phyloP scores from a whole-genome alignment of 371 early-diverging fungal genomes.

The Mucor ambiguus region DNA sequence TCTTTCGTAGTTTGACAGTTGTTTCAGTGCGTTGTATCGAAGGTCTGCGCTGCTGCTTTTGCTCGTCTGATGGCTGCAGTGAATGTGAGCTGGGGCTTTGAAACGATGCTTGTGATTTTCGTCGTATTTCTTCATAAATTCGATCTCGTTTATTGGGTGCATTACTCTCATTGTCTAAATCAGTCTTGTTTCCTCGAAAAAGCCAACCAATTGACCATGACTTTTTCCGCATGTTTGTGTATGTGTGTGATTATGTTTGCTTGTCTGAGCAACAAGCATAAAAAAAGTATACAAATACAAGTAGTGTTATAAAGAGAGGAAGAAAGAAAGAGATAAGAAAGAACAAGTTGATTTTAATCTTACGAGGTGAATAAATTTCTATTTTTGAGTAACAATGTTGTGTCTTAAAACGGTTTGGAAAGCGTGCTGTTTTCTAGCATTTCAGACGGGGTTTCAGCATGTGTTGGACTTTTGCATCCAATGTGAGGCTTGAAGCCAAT shows the following conservation, averaged over 20 bases:
- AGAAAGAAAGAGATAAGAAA: not conserved
- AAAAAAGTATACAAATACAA: not conserved
- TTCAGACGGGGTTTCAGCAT: not conserved
- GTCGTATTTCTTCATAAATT: slow-evolving; percentile 6
- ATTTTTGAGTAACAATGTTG: slow-evolving; percentile 6
- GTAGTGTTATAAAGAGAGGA: not conserved
- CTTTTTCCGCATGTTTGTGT: not conserved
- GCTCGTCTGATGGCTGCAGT: not conserved
- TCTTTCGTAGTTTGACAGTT: slow-evolving; percentile 37
- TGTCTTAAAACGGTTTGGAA: slow-evolving; percentile 3
- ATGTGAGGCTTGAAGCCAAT: not conserved
- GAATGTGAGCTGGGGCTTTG: not conserved
- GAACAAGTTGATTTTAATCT: not conserved
- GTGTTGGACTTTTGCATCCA: too few relatives aligned
- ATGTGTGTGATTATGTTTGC: not conserved
- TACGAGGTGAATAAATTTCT: slow-evolving; percentile 5
- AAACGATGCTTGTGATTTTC: not conserved
- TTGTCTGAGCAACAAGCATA: not conserved
- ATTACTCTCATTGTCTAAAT: not conserved
- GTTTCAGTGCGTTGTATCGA: slow-evolving; percentile 17
- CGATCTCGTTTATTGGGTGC: slow-evolving; percentile 4
- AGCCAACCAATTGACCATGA: not conserved
- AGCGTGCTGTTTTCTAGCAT: not conserved
- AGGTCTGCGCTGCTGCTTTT: not conserved
- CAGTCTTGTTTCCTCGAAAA: not conserved